Percentiles rank a stretch among this genome's conserved stretches.
These are phyloP conservation scores for Candida caryicola DNA, from an alignment of 805 yeast genomes.

Conservation along the genomic window DNA sequence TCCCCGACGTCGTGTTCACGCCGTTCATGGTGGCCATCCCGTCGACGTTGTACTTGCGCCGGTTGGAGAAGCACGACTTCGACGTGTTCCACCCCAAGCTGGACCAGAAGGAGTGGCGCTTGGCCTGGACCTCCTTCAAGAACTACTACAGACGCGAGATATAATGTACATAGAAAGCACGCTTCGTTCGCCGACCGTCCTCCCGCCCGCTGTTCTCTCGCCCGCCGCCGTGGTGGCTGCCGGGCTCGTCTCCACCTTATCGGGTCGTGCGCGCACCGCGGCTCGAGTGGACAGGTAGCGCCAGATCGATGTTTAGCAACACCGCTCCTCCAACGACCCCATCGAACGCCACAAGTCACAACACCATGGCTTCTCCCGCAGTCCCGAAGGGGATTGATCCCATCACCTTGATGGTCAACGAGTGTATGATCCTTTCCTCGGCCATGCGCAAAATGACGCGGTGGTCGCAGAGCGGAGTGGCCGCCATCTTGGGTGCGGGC, in stretches of 20 bases:
- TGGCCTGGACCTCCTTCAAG: slow-evolving; percentile 59
- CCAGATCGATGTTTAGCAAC: neutral
- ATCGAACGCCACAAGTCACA: neutral
- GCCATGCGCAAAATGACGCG: slow-evolving; percentile 77
- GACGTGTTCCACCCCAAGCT: slow-evolving; percentile 50
- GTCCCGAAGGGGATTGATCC: slow-evolving; percentile 56
- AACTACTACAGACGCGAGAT: slow-evolving; percentile 41
- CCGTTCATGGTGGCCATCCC: slow-evolving; percentile 73
- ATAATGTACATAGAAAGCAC: slow-evolving; percentile 11
- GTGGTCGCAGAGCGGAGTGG: slow-evolving; percentile 75
- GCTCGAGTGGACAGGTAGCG: neutral
- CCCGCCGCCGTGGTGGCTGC: no score
- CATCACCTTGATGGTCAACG: slow-evolving; percentile 78
- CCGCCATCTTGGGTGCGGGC: slow-evolving; percentile 75
- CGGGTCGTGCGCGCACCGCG: neutral
- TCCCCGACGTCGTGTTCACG: slow-evolving; percentile 63
- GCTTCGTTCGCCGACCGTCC: neutral
- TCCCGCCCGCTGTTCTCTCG: no score
- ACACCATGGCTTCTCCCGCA: neutral
- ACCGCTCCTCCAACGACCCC: neutral
- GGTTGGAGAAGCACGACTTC: slow-evolving; percentile 61
- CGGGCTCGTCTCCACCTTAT: no score
- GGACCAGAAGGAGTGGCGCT: slow-evolving; percentile 56
- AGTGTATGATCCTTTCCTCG: slow-evolving; percentile 80
- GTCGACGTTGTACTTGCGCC: slow-evolving; percentile 55